Percentiles rank a stretch among this genome's conserved stretches.
Conservation (phyloP, 78 protist genomes). For the Reticulomyxa filosa region DNA sequence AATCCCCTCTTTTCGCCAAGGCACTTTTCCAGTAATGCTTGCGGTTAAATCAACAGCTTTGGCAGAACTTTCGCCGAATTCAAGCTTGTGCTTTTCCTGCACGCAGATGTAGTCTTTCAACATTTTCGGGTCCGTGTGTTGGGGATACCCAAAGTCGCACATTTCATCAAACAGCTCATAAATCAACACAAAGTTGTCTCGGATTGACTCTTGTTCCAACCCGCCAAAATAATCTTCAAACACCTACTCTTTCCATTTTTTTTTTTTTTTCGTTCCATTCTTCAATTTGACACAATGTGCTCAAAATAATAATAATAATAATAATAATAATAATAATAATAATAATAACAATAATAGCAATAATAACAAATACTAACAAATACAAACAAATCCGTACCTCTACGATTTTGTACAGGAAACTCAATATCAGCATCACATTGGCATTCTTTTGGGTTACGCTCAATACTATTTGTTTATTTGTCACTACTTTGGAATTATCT, state of each 20-base stretch:
- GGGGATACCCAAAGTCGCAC: constrained; percentile 90
- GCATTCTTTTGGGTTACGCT: constrained; percentile 47
- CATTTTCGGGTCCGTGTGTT: not conserved
- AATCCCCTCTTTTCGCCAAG: constrained; percentile 58
- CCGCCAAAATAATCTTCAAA: constrained; percentile 57
- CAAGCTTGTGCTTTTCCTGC: not conserved
- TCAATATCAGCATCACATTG: constrained; percentile 1
- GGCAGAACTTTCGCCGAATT: not conserved
- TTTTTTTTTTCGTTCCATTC: not conserved
- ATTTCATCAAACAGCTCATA: constrained; percentile 95
- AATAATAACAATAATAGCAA: not conserved
- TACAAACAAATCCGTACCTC: not conserved
- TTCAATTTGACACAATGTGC: not conserved
- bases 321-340: not conserved
- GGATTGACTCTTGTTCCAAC: constrained; percentile 78
- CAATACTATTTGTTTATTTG: constrained; percentile 25
- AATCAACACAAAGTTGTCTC: constrained; percentile 90
- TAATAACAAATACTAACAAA: not conserved
- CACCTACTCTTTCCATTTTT: too few relatives aligned
- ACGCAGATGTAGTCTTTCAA: too few relatives aligned
- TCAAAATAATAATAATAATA: not conserved
- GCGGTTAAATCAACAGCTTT: not conserved
- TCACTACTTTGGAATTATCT: not conserved
- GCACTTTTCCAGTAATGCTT: constrained; percentile 35
- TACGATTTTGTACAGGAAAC: not conserved